Conservation (phyloP, 2,329 filamentous ascomycete genomes). For the Penicillium crustosum region DNA sequence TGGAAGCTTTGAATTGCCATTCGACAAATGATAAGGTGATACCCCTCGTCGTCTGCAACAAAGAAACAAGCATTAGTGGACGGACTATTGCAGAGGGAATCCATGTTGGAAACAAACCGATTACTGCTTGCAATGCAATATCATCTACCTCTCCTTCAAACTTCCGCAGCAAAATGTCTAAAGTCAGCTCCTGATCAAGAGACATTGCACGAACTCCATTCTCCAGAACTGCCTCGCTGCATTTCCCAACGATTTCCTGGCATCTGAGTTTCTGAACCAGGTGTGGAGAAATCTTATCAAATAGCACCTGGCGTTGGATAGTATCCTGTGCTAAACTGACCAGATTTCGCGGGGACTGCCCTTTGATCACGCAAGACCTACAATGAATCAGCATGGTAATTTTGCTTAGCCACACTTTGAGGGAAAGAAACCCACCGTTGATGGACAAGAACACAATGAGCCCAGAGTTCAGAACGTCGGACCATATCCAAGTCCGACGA, state of each 20-base stretch:
- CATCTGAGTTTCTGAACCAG: slow-evolving; percentile 41
- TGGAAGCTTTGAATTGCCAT: slow-evolving; percentile 39
- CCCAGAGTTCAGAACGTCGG: slow-evolving; percentile 43
- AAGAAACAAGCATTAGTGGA: slow-evolving; percentile 3
- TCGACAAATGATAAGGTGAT: slow-evolving; percentile 33
- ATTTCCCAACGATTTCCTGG: slow-evolving; percentile 38
- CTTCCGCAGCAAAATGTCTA: slow-evolving; percentile 39
- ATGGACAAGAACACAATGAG: slow-evolving; percentile 42
- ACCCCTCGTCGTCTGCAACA: slow-evolving; percentile 31
- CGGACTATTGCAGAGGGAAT: neutral
- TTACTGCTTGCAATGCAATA: slow-evolving; percentile 34
- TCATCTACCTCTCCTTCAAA: slow-evolving; percentile 41
- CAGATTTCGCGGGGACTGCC: slow-evolving; percentile 37
- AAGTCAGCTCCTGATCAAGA: slow-evolving; percentile 38
- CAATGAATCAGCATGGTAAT: neutral
- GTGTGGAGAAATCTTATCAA: slow-evolving; percentile 35
- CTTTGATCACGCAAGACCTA: slow-evolving; percentile 42
- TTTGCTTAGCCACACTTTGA: neutral
- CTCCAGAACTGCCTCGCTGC: slow-evolving; percentile 37
- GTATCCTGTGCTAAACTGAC: slow-evolving; percentile 39
- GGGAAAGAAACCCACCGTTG: slow-evolving; percentile 32
- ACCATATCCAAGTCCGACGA: slow-evolving; percentile 38
- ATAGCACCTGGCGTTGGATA: slow-evolving; percentile 34
- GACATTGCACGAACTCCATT: slow-evolving; percentile 43
- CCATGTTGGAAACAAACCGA: slow-evolving; percentile 27